Percentiles rank a stretch among this genome's conserved stretches.
phyloP scores from a whole-genome alignment of 441 rosid species.

The Euphorbia celastroides region DNA sequence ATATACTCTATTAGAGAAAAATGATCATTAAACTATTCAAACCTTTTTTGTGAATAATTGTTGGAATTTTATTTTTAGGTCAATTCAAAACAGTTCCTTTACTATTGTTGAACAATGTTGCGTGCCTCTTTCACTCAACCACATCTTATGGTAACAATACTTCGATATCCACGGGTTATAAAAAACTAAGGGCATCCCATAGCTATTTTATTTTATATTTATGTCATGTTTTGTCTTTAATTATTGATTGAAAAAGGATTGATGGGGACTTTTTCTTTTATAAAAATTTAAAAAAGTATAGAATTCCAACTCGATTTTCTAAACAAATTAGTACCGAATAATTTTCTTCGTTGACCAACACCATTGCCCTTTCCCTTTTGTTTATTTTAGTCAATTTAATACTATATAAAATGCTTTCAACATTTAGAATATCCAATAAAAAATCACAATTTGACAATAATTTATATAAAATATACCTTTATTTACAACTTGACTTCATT shows the following conservation, averaged over 20 bases:
- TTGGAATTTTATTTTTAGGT: no score
- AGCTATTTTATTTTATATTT: no score
- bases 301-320: background rate
- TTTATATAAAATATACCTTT: background rate
- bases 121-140: no score
- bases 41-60: no score
- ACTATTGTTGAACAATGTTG: no score
- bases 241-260: background rate
- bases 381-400: background rate
- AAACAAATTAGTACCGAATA: background rate
- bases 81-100: no score
- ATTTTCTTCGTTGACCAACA: slow-evolving; percentile 1
- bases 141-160: no score
- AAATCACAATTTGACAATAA: background rate
- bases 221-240: background rate
- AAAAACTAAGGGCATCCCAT: no score
- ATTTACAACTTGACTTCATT: background rate
- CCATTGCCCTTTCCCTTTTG: background rate
- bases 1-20: no score
- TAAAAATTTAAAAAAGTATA: background rate
- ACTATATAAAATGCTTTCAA: background rate
- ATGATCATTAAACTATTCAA: no score
- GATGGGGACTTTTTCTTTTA: background rate
- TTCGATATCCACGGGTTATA: no score
- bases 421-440: background rate